These are phyloP conservation scores for Blastomyces gilchristii DNA, from an alignment of 2,329 filamentous ascomycete species.

Conservation along the genomic window DNA sequence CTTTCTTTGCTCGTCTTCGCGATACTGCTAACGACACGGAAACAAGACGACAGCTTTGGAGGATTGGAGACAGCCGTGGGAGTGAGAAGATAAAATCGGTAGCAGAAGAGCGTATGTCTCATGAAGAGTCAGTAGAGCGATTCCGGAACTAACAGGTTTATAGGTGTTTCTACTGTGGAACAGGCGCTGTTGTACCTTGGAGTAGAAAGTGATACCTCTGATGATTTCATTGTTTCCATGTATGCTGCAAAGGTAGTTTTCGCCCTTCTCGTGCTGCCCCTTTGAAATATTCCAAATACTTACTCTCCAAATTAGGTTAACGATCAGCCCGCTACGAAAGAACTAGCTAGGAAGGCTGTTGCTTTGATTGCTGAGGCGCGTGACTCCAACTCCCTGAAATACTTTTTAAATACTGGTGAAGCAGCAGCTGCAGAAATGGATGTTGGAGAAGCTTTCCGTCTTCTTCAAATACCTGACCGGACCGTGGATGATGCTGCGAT, in stretches of 20 bases:
- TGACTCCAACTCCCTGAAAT: conserved; percentile 44
- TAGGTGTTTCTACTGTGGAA: conserved; percentile 49
- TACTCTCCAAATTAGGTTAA: conserved; percentile 30
- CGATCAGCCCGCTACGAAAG: conserved; percentile 42
- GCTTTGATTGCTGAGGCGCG: conserved; percentile 49
- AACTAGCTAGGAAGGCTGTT: conserved; percentile 46
- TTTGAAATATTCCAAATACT: conserved; percentile 1
- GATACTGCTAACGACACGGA: conserved; percentile 47
- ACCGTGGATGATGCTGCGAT: conserved; percentile 43
- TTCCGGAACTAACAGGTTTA: conserved; percentile 7
- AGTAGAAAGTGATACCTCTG: conserved; percentile 39
- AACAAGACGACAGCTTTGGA: conserved; percentile 46
- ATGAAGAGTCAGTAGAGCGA: neutral
- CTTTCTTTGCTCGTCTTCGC: conserved; percentile 49
- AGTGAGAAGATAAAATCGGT: conserved; percentile 50
- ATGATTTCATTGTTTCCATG: conserved; percentile 50
- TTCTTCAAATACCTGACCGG: conserved; percentile 44
- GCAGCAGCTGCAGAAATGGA: conserved; percentile 45
- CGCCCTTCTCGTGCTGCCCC: neutral
- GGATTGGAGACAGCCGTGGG: conserved; percentile 49
- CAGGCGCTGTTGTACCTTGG: conserved; percentile 55
- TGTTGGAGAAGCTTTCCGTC: conserved; percentile 42
- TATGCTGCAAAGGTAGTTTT: conserved; percentile 45
- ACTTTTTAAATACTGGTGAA: conserved; percentile 45
- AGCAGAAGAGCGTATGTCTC: conserved; percentile 43